These are phyloP conservation scores for Cytidiella melzeri DNA, from an alignment of 768 basidiomycete genomes.

Conservation along the genomic window DNA sequence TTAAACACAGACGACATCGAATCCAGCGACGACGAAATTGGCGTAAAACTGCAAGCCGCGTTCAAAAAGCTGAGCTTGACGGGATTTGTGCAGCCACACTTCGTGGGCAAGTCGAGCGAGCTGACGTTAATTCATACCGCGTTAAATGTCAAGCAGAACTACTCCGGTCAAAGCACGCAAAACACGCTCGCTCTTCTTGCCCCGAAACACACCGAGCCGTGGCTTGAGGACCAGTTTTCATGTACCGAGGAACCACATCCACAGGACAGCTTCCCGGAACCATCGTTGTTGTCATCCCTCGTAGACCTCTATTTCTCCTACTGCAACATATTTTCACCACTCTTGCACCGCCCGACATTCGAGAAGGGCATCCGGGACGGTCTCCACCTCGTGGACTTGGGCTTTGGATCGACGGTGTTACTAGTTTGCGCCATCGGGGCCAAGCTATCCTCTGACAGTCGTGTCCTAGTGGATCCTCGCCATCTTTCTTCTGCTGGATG, in stretches of 20 bases:
- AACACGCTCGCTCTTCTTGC: constrained; percentile 13
- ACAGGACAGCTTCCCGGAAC: constrained; percentile 26
- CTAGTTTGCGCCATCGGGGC: constrained; percentile 45
- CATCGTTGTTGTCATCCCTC: constrained; percentile 33
- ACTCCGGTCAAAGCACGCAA: constrained; percentile 18
- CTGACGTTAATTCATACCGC: constrained; percentile 36
- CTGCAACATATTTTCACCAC: constrained; percentile 36
- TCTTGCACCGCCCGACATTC: constrained; percentile 47
- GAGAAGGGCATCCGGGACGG: constrained; percentile 31
- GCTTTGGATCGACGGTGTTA: constrained; percentile 41
- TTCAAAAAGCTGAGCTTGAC: constrained; percentile 25
- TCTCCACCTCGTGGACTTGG: constrained; percentile 34
- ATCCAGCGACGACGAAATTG: constrained; percentile 24
- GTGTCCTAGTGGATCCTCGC: constrained; percentile 30
- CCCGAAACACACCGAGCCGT: constrained; percentile 42
- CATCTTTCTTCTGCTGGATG: constrained; percentile 32
- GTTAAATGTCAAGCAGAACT: constrained; percentile 35
- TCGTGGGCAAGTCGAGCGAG: constrained; percentile 39
- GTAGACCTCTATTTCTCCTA: constrained; percentile 45
- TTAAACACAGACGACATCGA: constrained; percentile 24
- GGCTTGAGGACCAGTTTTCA: constrained; percentile 41
- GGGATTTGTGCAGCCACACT: constrained; percentile 22
- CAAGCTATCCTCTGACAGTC: constrained; percentile 44
- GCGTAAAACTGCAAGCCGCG: constrained; percentile 22
- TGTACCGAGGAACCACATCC: constrained; percentile 18